A percentile compares a stretch with the other conserved stretches of the same genome.
phyloP scores from a whole-genome alignment of 495 filamentous ascomycete genomes.

The Articulospora tetracladia region DNA sequence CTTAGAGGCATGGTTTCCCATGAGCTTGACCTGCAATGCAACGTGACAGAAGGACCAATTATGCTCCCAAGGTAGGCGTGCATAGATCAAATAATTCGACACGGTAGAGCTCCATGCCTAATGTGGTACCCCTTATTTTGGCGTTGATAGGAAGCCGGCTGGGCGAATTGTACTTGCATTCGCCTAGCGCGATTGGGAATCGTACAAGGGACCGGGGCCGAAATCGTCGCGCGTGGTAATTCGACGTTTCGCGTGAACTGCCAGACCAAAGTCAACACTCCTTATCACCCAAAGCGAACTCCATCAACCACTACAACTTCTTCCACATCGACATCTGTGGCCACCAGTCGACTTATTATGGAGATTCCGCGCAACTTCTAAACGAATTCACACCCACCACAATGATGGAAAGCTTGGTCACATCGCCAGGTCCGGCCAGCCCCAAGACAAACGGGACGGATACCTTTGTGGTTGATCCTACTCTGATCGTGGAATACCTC shows the following conservation, averaged over 20 bases:
- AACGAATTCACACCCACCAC: conserved; percentile 1
- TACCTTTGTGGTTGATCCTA: conserved; percentile 43
- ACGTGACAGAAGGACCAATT: too few species aligned
- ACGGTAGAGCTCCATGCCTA: too few species aligned
- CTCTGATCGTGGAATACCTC: conserved; percentile 72
- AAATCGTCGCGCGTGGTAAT: background rate
- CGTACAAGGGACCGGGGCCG: background rate
- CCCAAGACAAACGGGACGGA: conserved; percentile 39
- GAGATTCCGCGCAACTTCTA: conserved; percentile 4
- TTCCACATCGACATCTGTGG: conserved; percentile 4
- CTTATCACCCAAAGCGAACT: conserved; percentile 5
- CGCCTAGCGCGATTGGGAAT: background rate
- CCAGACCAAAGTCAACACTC: conserved; percentile 5
- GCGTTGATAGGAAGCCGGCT: background rate
- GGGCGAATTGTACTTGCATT: background rate
- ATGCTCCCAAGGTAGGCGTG: too few species aligned
- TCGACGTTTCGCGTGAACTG: background rate
- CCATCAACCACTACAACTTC: conserved; percentile 10
- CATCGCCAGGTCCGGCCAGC: conserved; percentile 29
- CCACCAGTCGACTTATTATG: conserved; percentile 8
- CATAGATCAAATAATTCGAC: too few species aligned
- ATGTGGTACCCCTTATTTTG: background rate
- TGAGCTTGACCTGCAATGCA: too few species aligned
- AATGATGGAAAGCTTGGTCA: conserved; percentile 44
- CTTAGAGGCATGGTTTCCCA: too few species aligned